These are phyloP conservation scores for Alternaria sp. DNA, from an alignment of 2,329 filamentous ascomycete genomes.

Conservation along the genomic window DNA sequence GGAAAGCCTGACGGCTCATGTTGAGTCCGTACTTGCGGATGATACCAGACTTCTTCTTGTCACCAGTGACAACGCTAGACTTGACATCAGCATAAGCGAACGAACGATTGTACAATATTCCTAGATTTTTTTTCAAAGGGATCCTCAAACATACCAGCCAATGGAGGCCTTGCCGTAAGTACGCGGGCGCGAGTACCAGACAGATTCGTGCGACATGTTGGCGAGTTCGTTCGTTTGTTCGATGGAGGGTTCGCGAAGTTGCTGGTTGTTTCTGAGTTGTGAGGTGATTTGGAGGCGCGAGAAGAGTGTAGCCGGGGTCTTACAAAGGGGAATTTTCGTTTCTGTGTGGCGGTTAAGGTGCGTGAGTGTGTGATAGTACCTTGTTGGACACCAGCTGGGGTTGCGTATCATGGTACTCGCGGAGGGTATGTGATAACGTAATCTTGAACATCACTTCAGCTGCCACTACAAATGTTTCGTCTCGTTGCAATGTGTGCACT, in stretches of 20 bases:
- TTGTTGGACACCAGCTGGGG: slow-evolving; percentile 16
- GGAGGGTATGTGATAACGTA: background rate
- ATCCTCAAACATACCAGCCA: slow-evolving; percentile 70
- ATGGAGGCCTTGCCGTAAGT: slow-evolving; percentile 95
- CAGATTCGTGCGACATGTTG: slow-evolving; percentile 53
- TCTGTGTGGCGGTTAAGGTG: background rate
- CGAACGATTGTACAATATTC: too few species aligned
- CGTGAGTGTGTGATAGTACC: slow-evolving; percentile 18
- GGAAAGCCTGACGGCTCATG: slow-evolving; percentile 73
- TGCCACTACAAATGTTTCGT: too few species aligned
- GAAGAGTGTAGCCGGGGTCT: background rate
- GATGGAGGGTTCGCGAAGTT: background rate
- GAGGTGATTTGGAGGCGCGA: background rate
- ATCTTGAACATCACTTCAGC: background rate
- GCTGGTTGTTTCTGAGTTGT: background rate
- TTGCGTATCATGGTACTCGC: slow-evolving; percentile 9
- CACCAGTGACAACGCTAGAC: slow-evolving; percentile 38
- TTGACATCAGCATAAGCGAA: background rate
- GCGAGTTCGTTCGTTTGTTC: background rate
- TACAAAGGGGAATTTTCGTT: background rate
- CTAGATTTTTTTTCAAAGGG: background rate
- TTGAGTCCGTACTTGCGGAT: slow-evolving; percentile 99
- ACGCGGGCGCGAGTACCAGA: slow-evolving; percentile 98
- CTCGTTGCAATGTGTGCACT: background rate
- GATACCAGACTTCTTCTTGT: slow-evolving; percentile 73